These are phyloP conservation scores for Phytopythium vexans DNA, from an alignment of 352 stramenopile genomes.

Conservation along the genomic window DNA sequence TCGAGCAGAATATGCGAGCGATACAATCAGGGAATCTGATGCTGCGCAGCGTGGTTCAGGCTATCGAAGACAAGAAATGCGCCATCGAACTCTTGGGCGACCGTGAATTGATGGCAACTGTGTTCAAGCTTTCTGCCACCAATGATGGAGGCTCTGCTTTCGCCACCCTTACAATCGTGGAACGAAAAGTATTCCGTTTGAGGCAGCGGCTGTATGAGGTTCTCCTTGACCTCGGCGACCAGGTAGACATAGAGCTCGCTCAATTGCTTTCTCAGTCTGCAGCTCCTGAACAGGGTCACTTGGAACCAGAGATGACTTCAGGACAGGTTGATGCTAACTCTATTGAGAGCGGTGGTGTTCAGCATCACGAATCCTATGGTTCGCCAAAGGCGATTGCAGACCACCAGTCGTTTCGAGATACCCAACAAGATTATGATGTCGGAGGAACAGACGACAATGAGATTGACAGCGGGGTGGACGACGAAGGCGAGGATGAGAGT, in stretches of 20 bases:
- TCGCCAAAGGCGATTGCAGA: no score
- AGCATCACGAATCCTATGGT: no score
- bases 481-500: conserved; percentile 10
- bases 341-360: no score
- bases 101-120: conserved; percentile 8
- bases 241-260: conserved; percentile 22
- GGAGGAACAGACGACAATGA: conserved; percentile 9
- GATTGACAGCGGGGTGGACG: conserved; percentile 8
- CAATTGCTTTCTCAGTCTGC: not conserved
- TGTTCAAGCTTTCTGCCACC: conserved; percentile 10
- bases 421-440: conserved; percentile 14
- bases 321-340: no score
- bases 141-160: conserved; percentile 23
- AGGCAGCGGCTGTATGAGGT: conserved; percentile 45
- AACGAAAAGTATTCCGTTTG: conserved; percentile 36
- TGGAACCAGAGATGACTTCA: not conserved
- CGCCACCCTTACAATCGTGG: conserved; percentile 26
- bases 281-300: not conserved
- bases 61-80: conserved; percentile 9
- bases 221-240: conserved; percentile 30
- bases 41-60: conserved; percentile 18
- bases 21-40: conserved; percentile 15
- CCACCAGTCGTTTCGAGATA: no score
- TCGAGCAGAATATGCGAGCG: not conserved
- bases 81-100: conserved; percentile 12